Conservation (phyloP, 148 eudicot species). For the Chenopodium berlandieri region DNA sequence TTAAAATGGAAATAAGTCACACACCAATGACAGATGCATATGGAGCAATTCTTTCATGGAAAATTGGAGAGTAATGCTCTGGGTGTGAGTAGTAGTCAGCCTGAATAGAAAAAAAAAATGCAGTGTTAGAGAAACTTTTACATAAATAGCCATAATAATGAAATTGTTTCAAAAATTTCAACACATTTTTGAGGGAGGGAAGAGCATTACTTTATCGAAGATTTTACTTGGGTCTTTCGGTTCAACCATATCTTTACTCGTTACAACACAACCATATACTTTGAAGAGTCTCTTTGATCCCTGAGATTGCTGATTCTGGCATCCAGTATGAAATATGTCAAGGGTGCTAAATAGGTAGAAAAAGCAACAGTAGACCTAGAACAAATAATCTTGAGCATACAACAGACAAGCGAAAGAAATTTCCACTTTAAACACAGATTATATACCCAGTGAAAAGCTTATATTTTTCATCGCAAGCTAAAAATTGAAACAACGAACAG, state of each 20-base stretch:
- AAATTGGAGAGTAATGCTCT: slow-evolving; percentile 79
- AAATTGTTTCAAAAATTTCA: background rate
- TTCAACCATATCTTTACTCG: slow-evolving; percentile 80
- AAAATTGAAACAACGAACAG: background rate
- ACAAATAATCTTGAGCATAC: background rate
- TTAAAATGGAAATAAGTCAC: slow-evolving; percentile 9
- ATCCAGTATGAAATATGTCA: slow-evolving; percentile 40
- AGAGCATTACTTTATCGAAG: slow-evolving; percentile 61
- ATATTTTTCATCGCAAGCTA: background rate
- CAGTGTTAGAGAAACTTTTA: background rate
- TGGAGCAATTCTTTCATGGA: slow-evolving; percentile 91
- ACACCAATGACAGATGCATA: slow-evolving; percentile 94
- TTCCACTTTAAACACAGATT: background rate
- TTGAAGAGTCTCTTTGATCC: slow-evolving; percentile 69
- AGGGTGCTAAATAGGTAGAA: slow-evolving; percentile 2
- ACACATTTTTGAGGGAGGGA: background rate
- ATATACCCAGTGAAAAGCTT: background rate
- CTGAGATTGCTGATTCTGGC: slow-evolving; percentile 34
- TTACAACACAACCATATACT: slow-evolving; percentile 93
- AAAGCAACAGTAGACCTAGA: background rate
- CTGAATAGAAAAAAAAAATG: slow-evolving; percentile 38
- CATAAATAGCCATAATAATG: background rate
- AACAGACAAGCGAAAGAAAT: background rate
- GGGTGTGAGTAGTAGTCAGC: slow-evolving; percentile 97
- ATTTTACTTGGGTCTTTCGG: slow-evolving; percentile 53